Conservation (phyloP, 2,329 filamentous ascomycete genomes). For the Hypocreales sp. region DNA sequence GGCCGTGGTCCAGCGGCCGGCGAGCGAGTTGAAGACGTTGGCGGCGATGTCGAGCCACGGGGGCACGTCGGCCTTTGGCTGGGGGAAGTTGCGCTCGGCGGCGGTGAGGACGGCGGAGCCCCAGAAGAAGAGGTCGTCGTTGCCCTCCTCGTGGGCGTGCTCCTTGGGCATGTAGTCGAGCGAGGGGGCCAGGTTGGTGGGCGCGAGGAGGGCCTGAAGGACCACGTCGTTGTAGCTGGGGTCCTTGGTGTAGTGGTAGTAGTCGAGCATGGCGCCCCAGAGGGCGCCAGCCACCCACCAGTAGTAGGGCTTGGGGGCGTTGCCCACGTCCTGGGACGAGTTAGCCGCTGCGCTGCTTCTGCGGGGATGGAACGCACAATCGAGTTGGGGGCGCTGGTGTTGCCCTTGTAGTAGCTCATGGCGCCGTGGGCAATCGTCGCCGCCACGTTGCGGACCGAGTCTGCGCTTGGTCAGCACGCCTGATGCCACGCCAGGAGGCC, state of each 20-base stretch:
- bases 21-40: slow-evolving; percentile 60
- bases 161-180: slow-evolving; percentile 43
- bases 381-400: slow-evolving; percentile 31
- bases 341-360: slow-evolving; percentile 2
- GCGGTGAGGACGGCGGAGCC: slow-evolving; percentile 51
- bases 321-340: slow-evolving; percentile 32
- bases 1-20: slow-evolving; percentile 50
- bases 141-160: slow-evolving; percentile 47
- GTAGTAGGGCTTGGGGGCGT: slow-evolving; percentile 52
- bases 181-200: slow-evolving; percentile 35
- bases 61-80: slow-evolving; percentile 38
- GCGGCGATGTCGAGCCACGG: slow-evolving; percentile 51
- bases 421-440: slow-evolving; percentile 43
- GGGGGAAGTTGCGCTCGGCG: slow-evolving; percentile 51
- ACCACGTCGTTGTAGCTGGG: slow-evolving; percentile 43
- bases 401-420: slow-evolving; percentile 51
- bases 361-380: slow-evolving; percentile 16
- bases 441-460: slow-evolving; percentile 45
- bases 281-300: slow-evolving; percentile 53
- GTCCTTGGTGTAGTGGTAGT: slow-evolving; percentile 52
- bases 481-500: too few species aligned
- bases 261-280: slow-evolving; percentile 55
- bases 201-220: slow-evolving; percentile 41
- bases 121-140: slow-evolving; percentile 67
- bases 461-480: slow-evolving; percentile 20